Base-by-base conservation (phyloP, 75 land plant genomes). In the Cupressus sempervirens region DNA sequence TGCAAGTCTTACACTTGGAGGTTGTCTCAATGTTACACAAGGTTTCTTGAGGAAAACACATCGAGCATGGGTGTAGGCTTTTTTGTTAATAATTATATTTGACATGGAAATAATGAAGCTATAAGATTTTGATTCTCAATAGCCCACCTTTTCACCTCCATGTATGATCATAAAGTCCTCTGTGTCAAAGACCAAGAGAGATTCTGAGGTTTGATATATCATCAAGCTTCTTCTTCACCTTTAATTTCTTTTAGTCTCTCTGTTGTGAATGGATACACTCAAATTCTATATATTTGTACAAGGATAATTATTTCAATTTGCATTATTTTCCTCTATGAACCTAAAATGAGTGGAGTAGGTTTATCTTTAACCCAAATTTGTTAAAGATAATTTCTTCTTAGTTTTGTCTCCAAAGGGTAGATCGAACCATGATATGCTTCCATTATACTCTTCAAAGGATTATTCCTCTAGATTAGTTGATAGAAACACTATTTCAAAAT, bases 401-500 rank as follows among this genome's bases (percentile, higher is more conserved):
- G 70, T 32, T 13, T 54, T 58, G 72, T 88, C 89, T 35, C 26
- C 30, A 50, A 81, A 88, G 14, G 89, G 89, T 29, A 88, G 20
- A 32, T 88, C 89, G 20, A 88, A 77, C 89, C 89, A 88, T 48
- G 89, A 88, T 88, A 88, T 88, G 36, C 36, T 45, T 11, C 36
- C 80, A 82, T 56, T 86, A 50, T 88, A 82, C 65, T 86, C 53
- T n/a, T 68, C 29, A 45, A 88, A 88, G 35, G 77, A 14, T 16
- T 80, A 65, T 67, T 87, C 89, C 46, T 88, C 88, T 48, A 73
- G 1, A 84, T 88, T 84, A 46, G 89, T 48, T 29, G 88, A 88
- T 11, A 88, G 29, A 85, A 88, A 88, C 38, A 88, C 82, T 30
- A 88, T 70, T 84, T 88, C 89, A 82, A 88, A 88, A 36, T 81